Base-by-base conservation (phyloP, 345 rosid genomes). In the Psidium friedrichsthalianum region DNA sequence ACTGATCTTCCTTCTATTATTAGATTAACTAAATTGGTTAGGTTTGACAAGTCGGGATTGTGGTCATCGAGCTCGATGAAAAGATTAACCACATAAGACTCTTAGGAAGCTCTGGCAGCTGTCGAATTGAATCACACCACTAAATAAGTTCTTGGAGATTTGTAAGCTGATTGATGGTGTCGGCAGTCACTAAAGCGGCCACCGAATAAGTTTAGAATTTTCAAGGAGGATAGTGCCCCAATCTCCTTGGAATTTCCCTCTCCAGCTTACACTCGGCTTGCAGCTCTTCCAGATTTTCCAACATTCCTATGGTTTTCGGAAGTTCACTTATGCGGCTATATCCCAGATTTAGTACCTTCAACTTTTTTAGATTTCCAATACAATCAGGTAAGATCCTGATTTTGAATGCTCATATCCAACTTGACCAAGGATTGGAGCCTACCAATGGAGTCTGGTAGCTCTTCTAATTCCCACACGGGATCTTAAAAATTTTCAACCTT, bases 1-100 rank as follows among this genome's bases (percentile, higher is more conserved):
- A 61, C 20, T 32, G 11, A 4, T 0, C 0, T 0, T 21, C 83
- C 42, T 0, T 0, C 2, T 12, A 58, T n/a, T 1, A 0, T 0
- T 4, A 36, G 56, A 8, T 3, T 1, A 24, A 54, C 32, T 36
- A 59, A 59, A 59, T 59, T n/a, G 36, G 36, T 54, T 54, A 56
- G 58, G 58, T 56, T 56, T 56, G 58, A 56, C 25, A 56, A 56
- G 58, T 56, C 25, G 1, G 58, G n/a, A 56, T 22, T 56, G 58
- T 56, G 58, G 58, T 56, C 58, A 56, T 4, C 2, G 58, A 56
- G 5, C 8, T 4, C 11, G 9, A 56, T 56, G 25, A 21, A 56
- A 56, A 8, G 11, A 1, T 8, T 21, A 56, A 56, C 11, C 4
- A 21, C 58, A 4, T 56, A 21, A 56, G 58, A 56, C 58, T 56